phyloP scores from a whole-genome alignment of 2,329 filamentous ascomycete genomes.

The Colletotrichum shisoi region DNA sequence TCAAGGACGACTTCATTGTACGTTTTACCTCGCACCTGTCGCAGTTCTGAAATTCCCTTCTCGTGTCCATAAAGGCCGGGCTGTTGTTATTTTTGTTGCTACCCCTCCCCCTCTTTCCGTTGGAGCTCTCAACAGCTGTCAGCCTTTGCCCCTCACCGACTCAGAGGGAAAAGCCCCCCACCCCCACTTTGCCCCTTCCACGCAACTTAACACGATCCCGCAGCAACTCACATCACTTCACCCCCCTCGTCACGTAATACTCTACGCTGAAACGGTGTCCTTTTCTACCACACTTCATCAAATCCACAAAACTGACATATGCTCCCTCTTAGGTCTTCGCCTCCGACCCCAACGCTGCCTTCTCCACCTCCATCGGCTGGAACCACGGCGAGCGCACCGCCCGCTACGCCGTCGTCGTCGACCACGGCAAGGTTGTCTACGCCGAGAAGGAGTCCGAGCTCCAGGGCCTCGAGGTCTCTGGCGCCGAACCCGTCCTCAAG shows the following conservation, averaged over 20 bases:
- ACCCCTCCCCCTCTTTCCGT: conserved; percentile 12
- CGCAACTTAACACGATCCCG: conserved; percentile 20
- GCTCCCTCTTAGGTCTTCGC: conserved; percentile 70
- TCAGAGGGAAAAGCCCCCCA: conserved; percentile 20
- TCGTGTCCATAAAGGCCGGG: background rate
- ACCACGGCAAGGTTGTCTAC: conserved; percentile 84
- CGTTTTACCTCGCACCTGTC: conserved; percentile 42
- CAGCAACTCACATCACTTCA: background rate
- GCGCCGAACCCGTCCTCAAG: conserved; percentile 64
- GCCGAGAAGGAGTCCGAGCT: conserved; percentile 73
- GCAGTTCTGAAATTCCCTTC: background rate
- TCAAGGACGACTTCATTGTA: conserved; percentile 72
- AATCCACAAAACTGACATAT: conserved; percentile 17
- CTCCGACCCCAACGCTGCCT: conserved; percentile 72
- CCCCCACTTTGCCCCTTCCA: conserved; percentile 33
- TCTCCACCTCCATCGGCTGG: conserved; percentile 83
- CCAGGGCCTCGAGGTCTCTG: conserved; percentile 57
- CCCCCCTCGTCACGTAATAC: conserved; percentile 14
- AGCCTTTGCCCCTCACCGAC: conserved; percentile 28
- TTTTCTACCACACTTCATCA: background rate
- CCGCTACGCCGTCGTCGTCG: conserved; percentile 81
- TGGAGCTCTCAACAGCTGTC: conserved; percentile 11
- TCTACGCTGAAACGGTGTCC: background rate
- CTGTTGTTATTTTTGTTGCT: background rate
- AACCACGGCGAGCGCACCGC: conserved; percentile 75